Conservation (phyloP, 768 basidiomycete genomes). For the Agrocybe chaxingu region DNA sequence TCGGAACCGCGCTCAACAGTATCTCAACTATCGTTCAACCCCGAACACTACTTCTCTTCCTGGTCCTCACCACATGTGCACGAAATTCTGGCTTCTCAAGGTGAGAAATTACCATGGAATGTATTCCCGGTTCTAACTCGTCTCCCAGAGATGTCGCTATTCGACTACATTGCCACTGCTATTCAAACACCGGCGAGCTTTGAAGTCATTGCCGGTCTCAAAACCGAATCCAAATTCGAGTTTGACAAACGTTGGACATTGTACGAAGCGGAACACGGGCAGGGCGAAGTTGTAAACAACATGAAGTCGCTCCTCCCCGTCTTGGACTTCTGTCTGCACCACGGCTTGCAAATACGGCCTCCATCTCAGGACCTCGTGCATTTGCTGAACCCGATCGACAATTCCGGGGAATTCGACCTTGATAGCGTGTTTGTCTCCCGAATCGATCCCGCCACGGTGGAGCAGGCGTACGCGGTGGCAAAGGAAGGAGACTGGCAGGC, state of each 20-base stretch:
- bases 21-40: slow-evolving; percentile 4
- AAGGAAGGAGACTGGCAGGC: background rate
- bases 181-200: slow-evolving; percentile 8
- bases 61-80: slow-evolving; percentile 14
- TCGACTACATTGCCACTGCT: slow-evolving; percentile 15
- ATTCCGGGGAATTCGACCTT: too few relatives aligned
- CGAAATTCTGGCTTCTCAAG: background rate
- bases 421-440: too few relatives aligned
- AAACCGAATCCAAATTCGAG: slow-evolving; percentile 11
- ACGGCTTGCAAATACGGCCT: slow-evolving; percentile 16
- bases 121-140: background rate
- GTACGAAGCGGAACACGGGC: slow-evolving; percentile 10
- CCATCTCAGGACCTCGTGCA: slow-evolving; percentile 5
- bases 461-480: too few relatives aligned
- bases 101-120: slow-evolving; percentile 3
- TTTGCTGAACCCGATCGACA: too few relatives aligned
- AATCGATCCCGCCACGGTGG: too few relatives aligned
- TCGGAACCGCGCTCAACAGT: background rate
- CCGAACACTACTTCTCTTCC: slow-evolving; percentile 13
- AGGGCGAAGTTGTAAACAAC: slow-evolving; percentile 13
- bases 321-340: slow-evolving; percentile 18
- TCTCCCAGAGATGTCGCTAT: slow-evolving; percentile 13
- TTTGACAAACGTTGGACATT: slow-evolving; percentile 20
- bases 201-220: slow-evolving; percentile 4
- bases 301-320: slow-evolving; percentile 15